Evolutionary conservation across 2,329 filamentous ascomycete species (phyloP).

Genomic region (Geosmithia morbida): DNA sequence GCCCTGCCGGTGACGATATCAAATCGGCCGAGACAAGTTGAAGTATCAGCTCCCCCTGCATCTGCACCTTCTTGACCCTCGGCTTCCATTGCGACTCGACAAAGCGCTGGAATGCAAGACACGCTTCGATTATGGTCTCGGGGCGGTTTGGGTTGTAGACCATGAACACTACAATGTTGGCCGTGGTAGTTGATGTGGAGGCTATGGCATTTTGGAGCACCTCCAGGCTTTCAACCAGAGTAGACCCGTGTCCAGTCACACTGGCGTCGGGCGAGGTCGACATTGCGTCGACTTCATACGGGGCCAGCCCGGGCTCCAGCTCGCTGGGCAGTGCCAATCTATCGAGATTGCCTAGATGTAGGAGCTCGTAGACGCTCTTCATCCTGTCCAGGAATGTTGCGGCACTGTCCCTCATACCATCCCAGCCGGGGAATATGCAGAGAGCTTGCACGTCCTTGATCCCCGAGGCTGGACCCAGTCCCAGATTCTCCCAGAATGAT

Average conservation of each 20-base stretch:
- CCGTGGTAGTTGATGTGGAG: slow-evolving; percentile 24
- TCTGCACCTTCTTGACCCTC: slow-evolving; percentile 23
- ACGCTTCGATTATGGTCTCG: slow-evolving; percentile 53
- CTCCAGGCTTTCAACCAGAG: slow-evolving; percentile 31
- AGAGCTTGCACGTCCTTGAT: slow-evolving; percentile 57
- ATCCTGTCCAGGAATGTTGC: slow-evolving; percentile 52
- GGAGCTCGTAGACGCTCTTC: slow-evolving; percentile 56
- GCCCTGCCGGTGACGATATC: slow-evolving; percentile 46
- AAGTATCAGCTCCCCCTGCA: slow-evolving; percentile 54
- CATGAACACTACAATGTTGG: slow-evolving; percentile 64
- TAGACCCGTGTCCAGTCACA: slow-evolving; percentile 26
- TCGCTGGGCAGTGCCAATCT: slow-evolving; percentile 26
- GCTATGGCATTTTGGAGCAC: slow-evolving; percentile 31
- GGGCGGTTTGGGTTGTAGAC: slow-evolving; percentile 53
- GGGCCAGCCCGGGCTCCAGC: slow-evolving; percentile 28
- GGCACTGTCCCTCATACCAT: slow-evolving; percentile 46
- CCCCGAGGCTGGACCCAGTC: slow-evolving; percentile 56
- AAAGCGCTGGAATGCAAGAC: slow-evolving; percentile 58
- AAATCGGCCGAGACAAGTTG: slow-evolving; percentile 59
- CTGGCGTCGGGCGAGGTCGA: slow-evolving; percentile 24
- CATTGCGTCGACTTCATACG: slow-evolving; percentile 32
- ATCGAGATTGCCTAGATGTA: slow-evolving; percentile 55
- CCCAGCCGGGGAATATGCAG: slow-evolving; percentile 54
- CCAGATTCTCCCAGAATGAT: slow-evolving; percentile 69
- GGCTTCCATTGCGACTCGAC: slow-evolving; percentile 43